A percentile compares a stretch with the other conserved stretches of the same genome.
Evolutionary conservation across 225 moss, liverwort and hornwort genomes (phyloP).

Genomic region (Climacium dendroides): DNA sequence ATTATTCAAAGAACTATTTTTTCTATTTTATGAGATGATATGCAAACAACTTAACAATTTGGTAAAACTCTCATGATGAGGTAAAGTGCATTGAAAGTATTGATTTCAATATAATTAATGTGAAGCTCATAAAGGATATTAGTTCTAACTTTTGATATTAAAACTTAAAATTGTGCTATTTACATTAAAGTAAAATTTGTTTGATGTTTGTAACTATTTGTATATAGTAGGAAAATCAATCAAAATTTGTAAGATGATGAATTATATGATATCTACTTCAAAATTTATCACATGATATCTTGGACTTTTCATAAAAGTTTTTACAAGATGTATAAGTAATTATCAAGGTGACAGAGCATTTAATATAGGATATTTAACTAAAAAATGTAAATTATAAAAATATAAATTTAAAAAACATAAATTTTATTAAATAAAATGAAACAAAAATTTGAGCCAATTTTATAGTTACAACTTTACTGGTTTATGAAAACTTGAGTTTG

Average conservation of each 20-base stretch:
- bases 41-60: not conserved
- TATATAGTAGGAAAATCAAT: not conserved
- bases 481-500: not conserved
- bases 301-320: not conserved
- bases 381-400: not conserved
- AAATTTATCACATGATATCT: no score
- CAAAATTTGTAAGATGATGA: not conserved
- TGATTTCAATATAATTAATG: not conserved
- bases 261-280: no score
- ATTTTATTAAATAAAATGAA: rapidly evolving
- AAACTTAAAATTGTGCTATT: not conserved
- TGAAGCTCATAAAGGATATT: not conserved
- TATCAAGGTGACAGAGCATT: rapidly evolving
- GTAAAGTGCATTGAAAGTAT: not conserved
- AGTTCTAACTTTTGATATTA: not conserved
- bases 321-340: not conserved
- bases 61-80: not conserved
- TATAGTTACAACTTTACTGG: not conserved
- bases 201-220: not conserved
- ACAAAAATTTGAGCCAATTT: not conserved
- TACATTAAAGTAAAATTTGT: not conserved
- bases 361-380: no score
- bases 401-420: no score
- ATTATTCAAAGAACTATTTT: not conserved
- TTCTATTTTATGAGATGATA: not conserved